These are phyloP conservation scores for Hypoxylon crocopeplum DNA, from an alignment of 495 filamentous ascomycete genomes.

Conservation along the genomic window DNA sequence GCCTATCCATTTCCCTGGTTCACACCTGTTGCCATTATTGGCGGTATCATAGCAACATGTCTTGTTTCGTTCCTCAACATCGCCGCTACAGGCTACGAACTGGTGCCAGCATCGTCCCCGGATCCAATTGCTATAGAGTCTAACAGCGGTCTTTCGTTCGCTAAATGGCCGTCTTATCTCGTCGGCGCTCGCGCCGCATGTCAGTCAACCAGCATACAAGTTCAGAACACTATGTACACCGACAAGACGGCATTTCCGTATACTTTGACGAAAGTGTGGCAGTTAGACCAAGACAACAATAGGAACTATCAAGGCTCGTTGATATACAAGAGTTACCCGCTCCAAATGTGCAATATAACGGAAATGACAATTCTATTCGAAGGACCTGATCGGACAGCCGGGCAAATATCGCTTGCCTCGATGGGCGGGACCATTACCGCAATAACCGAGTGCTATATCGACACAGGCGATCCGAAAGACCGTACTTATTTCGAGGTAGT, in stretches of 20 bases:
- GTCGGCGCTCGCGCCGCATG: constrained; percentile 36
- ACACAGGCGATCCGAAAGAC: constrained; percentile 1
- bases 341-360: constrained; percentile 37
- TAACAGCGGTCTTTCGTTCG: constrained; percentile 26
- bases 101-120: constrained; percentile 17
- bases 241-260: constrained; percentile 40
- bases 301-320: constrained; percentile 29
- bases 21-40: constrained; percentile 37
- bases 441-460: constrained; percentile 23
- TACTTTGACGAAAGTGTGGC: constrained; percentile 37
- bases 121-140: constrained; percentile 39
- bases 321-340: constrained; percentile 36
- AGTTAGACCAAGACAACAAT: constrained; percentile 1
- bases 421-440: constrained; percentile 23
- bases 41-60: constrained; percentile 29
- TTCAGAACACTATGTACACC: constrained; percentile 40
- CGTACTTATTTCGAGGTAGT: constrained; percentile 29
- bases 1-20: constrained; percentile 42
- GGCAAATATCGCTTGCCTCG: constrained; percentile 11
- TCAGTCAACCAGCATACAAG: constrained; percentile 31
- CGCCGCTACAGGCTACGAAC: constrained; percentile 28
- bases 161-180: constrained; percentile 41
- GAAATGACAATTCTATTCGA: constrained; percentile 34
- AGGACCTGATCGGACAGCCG: constrained; percentile 20
- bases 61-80: constrained; percentile 42